Evolutionary conservation across 2,329 filamentous ascomycete species (phyloP), one percentile per base, ranked within the genome.

Genomic region (Botrytis galanthina): DNA sequence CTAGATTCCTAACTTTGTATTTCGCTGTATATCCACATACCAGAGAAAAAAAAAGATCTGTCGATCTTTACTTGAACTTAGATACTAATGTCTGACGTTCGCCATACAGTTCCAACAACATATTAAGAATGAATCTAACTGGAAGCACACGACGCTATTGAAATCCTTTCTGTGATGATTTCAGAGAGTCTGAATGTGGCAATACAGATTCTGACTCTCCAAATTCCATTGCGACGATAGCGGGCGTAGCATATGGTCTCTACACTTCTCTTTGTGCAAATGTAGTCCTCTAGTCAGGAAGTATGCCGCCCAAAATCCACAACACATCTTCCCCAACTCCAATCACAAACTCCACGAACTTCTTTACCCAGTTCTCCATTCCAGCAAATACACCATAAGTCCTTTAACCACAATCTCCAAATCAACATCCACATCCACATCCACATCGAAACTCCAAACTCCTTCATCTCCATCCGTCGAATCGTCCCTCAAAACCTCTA

Each of bases 81-180:
- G 20, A 26, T 26, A 3, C 10, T 9, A 22, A 48, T 10, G 26
- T 26, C 1, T 26, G 9, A 48, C 22, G 46, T 26, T 48, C 4
- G 46, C 46, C 9, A 48, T 26, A 48, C 3, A 48, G 22, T 5
- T 12, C 22, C 22, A 9, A 18, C 46, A 12, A 14, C 9, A 51
- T 12, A 9, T 12, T 9, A 51, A 26, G 12, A 12, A 12, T 3
- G 4, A 12, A 51, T 51, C 22, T 51, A 51, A 51, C 4, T 12
- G 10, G 22, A 51, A 26, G 2, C 0, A 22, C 22, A 51, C 1
- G 10, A 14, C 22, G 4, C 1, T 4, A 12, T 26, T 4, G 4
- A 12, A 51, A 51, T 26, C 5, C 26, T 51, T 22, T 12, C 22
- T 51, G 46, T 51, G 1, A 51, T 2, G 46, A 26, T 22, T 0